A percentile compares a stretch with the other conserved stretches of the same genome.
These are phyloP conservation scores for Epichloe gansuensis DNA, from an alignment of 2,329 filamentous ascomycete species.

Conservation along the genomic window DNA sequence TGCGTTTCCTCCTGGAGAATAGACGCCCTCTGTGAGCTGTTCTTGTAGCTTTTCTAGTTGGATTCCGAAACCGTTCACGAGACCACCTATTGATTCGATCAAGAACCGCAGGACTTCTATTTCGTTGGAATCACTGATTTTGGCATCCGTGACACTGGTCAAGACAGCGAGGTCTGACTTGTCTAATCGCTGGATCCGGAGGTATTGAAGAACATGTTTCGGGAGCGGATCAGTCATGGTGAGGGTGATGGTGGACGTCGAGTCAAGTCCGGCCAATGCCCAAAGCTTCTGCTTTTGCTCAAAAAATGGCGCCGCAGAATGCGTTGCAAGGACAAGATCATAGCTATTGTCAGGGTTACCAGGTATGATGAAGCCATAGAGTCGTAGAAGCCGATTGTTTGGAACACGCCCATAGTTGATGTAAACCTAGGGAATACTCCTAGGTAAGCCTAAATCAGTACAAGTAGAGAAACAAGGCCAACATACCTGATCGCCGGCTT, in stretches of 20 bases:
- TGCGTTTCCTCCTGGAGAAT: slow-evolving; percentile 20
- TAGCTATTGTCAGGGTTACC: slow-evolving; percentile 24
- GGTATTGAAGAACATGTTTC: slow-evolving; percentile 21
- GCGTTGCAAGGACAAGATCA: slow-evolving; percentile 23
- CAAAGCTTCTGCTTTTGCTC: slow-evolving; percentile 23
- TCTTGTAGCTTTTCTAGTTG: slow-evolving; percentile 19
- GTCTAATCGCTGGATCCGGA: slow-evolving; percentile 22
- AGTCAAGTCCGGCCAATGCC: slow-evolving; percentile 19
- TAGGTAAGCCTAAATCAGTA: background rate
- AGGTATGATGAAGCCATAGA: slow-evolving; percentile 25
- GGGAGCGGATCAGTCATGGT: slow-evolving; percentile 21
- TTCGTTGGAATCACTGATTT: slow-evolving; percentile 21
- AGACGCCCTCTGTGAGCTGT: slow-evolving; percentile 18
- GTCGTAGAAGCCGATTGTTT: slow-evolving; percentile 24
- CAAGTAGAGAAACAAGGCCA: background rate
- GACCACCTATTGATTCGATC: slow-evolving; percentile 18
- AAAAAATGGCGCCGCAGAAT: slow-evolving; percentile 20
- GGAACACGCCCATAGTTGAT: slow-evolving; percentile 22
- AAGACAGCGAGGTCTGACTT: slow-evolving; percentile 18
- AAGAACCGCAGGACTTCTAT: slow-evolving; percentile 19
- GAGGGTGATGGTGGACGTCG: slow-evolving; percentile 20
- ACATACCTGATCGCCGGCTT: slow-evolving; percentile 23
- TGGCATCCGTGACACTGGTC: slow-evolving; percentile 11
- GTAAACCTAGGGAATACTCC: slow-evolving; percentile 14
- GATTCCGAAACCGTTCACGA: slow-evolving; percentile 19